These are phyloP conservation scores for Talaromyces piceae DNA, from an alignment of 2,329 filamentous ascomycete genomes.

Conservation along the genomic window DNA sequence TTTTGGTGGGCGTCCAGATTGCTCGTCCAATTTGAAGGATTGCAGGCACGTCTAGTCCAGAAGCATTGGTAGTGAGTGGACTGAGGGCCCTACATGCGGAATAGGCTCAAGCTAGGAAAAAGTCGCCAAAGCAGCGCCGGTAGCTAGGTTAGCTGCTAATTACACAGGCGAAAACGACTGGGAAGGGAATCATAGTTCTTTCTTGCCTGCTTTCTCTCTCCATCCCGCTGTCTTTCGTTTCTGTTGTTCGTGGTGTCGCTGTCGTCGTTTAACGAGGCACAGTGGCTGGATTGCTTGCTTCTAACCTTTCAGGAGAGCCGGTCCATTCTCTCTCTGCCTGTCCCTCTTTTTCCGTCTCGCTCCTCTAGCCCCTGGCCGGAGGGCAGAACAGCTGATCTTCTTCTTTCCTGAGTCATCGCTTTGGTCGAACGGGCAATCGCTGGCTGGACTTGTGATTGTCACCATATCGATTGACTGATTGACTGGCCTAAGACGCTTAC, in stretches of 20 bases:
- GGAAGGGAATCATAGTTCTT: conserved; percentile 8
- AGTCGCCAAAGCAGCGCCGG: not conserved
- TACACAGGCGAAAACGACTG: not conserved
- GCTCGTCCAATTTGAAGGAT: not conserved
- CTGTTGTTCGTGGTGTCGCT: conserved; percentile 17
- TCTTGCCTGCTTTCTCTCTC: conserved; percentile 10
- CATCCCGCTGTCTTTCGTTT: conserved; percentile 16
- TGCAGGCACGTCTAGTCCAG: not conserved
- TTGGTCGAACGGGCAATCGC: conserved; percentile 14
- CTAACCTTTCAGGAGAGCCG: conserved; percentile 23
- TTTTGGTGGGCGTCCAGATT: not conserved
- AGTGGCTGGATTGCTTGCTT: conserved; percentile 22
- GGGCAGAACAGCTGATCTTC: conserved; percentile 1
- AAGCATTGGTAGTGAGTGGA: conserved; percentile 7
- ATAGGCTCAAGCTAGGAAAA: conserved; percentile 12
- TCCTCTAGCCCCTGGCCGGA: conserved; percentile 10
- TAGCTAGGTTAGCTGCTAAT: not conserved
- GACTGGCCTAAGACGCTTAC: not conserved
- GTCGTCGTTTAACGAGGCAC: conserved; percentile 18
- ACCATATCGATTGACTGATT: conserved; percentile 7
- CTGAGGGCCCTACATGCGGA: conserved; percentile 2
- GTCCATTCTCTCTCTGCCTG: conserved; percentile 20
- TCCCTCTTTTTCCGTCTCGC: conserved; percentile 13
- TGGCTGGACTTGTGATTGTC: conserved; percentile 20
- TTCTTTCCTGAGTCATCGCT: conserved; percentile 1